A percentile compares a stretch with the other conserved stretches of the same genome.
phyloP scores from a whole-genome alignment of 495 filamentous ascomycete species.

The Podospora pseudoanserina region DNA sequence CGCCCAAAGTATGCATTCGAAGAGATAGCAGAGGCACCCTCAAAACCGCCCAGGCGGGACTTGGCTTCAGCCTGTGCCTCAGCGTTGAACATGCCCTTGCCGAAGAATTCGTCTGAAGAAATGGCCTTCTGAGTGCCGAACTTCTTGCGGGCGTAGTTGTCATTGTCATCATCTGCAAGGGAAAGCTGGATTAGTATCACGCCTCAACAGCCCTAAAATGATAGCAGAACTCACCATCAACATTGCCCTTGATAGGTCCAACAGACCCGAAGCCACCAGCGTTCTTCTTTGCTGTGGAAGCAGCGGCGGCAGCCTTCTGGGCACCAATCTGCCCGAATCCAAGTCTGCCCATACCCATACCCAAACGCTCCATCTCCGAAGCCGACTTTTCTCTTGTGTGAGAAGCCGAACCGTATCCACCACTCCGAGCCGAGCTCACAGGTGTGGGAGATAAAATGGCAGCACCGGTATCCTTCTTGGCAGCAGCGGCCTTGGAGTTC shows the following conservation, averaged over 20 bases:
- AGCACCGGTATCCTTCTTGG: conserved; percentile 36
- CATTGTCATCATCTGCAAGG: conserved; percentile 57
- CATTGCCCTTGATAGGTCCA: conserved; percentile 60
- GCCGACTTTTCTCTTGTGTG: conserved; percentile 55
- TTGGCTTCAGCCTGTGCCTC: conserved; percentile 80
- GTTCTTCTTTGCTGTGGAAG: conserved; percentile 56
- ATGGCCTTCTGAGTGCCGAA: conserved; percentile 95
- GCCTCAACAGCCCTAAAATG: background rate
- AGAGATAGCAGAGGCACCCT: conserved; percentile 87
- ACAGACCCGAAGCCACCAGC: conserved; percentile 84
- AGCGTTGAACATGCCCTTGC: conserved; percentile 80
- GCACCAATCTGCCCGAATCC: conserved; percentile 87
- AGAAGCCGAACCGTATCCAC: conserved; percentile 57
- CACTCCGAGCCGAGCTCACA: conserved; percentile 56
- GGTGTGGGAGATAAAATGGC: conserved; percentile 71
- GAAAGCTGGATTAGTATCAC: background rate
- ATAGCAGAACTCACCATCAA: conserved; percentile 58
- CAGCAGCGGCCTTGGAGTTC: conserved; percentile 45
- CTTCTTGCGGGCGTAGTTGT: conserved; percentile 67
- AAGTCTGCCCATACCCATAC: conserved; percentile 82
- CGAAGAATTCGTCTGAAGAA: conserved; percentile 97
- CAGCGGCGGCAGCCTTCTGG: conserved; percentile 52
- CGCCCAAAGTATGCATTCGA: conserved; percentile 96
- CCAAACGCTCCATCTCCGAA: conserved; percentile 79
- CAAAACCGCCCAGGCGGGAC: conserved; percentile 80